Percentiles rank a stretch among this genome's conserved stretches.
Evolutionary conservation across 441 rosid species (phyloP).

Genomic region (Jatropha multifida): DNA sequence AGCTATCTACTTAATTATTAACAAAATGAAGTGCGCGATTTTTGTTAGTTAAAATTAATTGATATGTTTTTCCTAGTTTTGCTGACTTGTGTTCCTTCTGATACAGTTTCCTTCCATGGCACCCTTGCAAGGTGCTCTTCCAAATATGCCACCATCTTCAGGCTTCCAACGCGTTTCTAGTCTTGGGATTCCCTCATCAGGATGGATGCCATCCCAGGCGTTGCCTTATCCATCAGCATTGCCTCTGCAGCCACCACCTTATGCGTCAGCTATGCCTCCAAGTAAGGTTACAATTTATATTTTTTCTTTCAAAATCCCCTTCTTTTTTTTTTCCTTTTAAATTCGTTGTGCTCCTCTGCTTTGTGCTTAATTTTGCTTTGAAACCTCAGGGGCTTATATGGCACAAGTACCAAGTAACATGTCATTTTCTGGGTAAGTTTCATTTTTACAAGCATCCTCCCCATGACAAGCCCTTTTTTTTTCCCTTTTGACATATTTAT

Average conservation of each 20-base stretch:
- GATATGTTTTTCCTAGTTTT: background rate
- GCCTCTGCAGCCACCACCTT: conserved; percentile 43
- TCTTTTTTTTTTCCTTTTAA: background rate
- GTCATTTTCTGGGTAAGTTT: conserved; percentile 40
- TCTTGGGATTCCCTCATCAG: conserved; percentile 41
- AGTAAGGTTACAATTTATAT: conserved; percentile 26
- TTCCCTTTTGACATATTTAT: background rate
- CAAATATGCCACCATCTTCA: conserved; percentile 46
- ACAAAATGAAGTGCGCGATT: background rate
- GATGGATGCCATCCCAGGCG: conserved; percentile 60
- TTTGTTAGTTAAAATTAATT: conserved; percentile 5
- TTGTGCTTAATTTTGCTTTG: conserved; percentile 28
- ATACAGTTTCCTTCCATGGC: conserved; percentile 79
- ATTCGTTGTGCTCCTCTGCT: conserved; percentile 1
- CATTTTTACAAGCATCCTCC: background rate
- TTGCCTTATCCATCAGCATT: conserved; percentile 45
- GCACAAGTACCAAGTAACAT: conserved; percentile 37
- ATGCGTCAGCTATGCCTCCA: conserved; percentile 45
- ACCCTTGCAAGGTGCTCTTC: conserved; percentile 66
- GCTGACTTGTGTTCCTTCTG: conserved; percentile 15
- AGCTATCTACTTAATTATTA: background rate
- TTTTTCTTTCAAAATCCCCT: background rate
- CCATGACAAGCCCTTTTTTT: background rate
- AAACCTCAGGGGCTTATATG: conserved; percentile 47
- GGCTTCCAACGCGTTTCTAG: conserved; percentile 43